These are phyloP conservation scores for Daldinia decipiens DNA, from an alignment of 495 filamentous ascomycete species.

Conservation along the genomic window DNA sequence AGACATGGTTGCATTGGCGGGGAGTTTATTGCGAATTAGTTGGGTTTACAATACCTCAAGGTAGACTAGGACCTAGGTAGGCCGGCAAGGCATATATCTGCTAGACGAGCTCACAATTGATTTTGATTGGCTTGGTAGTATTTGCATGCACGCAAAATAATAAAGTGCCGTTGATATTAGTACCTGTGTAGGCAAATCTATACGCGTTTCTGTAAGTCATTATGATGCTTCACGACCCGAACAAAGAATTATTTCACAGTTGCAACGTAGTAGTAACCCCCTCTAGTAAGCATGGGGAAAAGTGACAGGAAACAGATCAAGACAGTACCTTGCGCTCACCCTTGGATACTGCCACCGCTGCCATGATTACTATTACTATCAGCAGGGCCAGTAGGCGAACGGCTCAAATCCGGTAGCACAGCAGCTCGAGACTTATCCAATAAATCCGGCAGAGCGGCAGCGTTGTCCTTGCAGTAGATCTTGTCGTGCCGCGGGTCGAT, in stretches of 20 bases:
- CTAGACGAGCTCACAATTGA: slow-evolving; percentile 7
- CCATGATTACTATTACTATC: neutral
- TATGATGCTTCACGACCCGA: neutral
- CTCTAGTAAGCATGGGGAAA: neutral
- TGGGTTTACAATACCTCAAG: slow-evolving; percentile 6
- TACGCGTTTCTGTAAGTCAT: neutral
- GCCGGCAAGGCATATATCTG: slow-evolving; percentile 10
- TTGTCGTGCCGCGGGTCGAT: slow-evolving; percentile 18
- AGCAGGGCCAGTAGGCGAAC: neutral
- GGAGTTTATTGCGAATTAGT: slow-evolving; percentile 28
- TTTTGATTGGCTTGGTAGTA: slow-evolving; percentile 2
- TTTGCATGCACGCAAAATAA: neutral
- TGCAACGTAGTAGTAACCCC: neutral
- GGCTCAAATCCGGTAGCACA: slow-evolving; percentile 12
- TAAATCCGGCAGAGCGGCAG: slow-evolving; percentile 3
- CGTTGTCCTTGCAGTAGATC: slow-evolving; percentile 10
- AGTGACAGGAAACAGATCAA: neutral
- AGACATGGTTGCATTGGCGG: slow-evolving; percentile 15
- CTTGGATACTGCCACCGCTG: neutral
- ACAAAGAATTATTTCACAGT: neutral
- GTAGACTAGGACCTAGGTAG: slow-evolving; percentile 22
- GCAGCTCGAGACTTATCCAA: slow-evolving; percentile 14
- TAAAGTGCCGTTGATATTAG: neutral
- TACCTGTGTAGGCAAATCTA: neutral
- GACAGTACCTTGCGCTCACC: neutral